Conservation (phyloP, 164 flowering plant species). For the Paratinospora sagittata region DNA sequence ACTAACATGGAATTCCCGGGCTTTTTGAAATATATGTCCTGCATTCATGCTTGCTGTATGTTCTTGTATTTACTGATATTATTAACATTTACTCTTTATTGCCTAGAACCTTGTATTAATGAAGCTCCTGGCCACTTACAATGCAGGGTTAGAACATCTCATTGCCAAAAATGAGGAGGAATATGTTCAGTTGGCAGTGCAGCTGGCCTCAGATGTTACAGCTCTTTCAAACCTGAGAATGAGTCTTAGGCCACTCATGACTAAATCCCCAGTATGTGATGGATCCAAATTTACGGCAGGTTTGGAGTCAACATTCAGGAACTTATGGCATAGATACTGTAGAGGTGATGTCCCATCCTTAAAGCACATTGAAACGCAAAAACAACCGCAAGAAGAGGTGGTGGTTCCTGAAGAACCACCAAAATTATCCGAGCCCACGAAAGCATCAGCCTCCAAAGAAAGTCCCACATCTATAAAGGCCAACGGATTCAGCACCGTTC, state of each 20-base stretch:
- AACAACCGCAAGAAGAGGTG: conserved; percentile 16
- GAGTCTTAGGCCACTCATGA: conserved; percentile 77
- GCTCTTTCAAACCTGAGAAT: conserved; percentile 70
- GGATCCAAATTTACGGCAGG: conserved; percentile 57
- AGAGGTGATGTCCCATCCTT: conserved; percentile 75
- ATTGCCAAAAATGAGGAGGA: conserved; percentile 87
- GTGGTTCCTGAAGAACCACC: conserved; percentile 26
- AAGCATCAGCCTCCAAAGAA: conserved; percentile 19
- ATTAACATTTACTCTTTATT: too few relatives aligned
- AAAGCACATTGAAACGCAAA: conserved; percentile 41
- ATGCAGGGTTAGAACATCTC: conserved; percentile 63
- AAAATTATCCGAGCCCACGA: conserved; percentile 25
- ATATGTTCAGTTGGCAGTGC: conserved; percentile 64
- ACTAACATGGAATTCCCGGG: background rate
- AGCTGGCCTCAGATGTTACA: conserved; percentile 66
- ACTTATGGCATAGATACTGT: conserved; percentile 80
- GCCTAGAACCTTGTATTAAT: background rate
- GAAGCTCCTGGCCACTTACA: conserved; percentile 2
- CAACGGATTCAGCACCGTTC: conserved; percentile 40
- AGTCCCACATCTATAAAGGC: conserved; percentile 21
- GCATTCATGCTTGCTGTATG: background rate
- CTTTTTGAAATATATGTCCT: background rate
- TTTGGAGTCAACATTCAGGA: conserved; percentile 62
- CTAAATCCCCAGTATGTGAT: conserved; percentile 82
- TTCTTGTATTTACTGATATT: background rate